These are phyloP conservation scores for Hypoxylon sp. DNA, from an alignment of 2,329 filamentous ascomycete species.

Conservation along the genomic window DNA sequence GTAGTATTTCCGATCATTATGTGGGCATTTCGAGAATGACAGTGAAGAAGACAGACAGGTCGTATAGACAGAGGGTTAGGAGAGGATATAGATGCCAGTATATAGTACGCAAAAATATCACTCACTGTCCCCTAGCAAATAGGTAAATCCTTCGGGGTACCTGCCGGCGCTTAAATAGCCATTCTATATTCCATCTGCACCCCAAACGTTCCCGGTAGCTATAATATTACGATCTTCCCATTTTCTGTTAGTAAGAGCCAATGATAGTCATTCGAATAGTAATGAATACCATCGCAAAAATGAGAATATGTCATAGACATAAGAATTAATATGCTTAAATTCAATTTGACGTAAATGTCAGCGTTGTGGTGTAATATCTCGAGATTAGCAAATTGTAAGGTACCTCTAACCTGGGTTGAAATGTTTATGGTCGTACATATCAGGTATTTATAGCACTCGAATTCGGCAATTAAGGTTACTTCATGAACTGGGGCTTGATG, in stretches of 20 bases:
- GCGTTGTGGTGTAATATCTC: not conserved
- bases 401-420: too few species aligned
- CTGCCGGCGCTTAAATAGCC: not conserved
- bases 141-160: not conserved
- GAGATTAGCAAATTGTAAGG: not conserved
- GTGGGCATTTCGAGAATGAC: not conserved
- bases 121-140: too few species aligned
- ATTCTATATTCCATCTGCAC: not conserved
- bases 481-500: not conserved
- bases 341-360: not conserved
- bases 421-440: not conserved
- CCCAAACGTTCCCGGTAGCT: not conserved
- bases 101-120: not conserved
- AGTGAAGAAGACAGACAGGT: not conserved
- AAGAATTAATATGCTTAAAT: not conserved
- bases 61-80: not conserved
- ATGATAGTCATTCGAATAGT: not conserved
- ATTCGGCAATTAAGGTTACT: conserved; percentile 13
- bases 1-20: not conserved
- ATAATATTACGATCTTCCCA: not conserved
- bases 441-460: not conserved
- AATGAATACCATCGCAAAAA: not conserved
- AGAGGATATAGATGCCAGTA: too few species aligned
- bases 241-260: not conserved
- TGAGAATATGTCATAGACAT: not conserved